These are phyloP conservation scores for Chaetomium sp. DNA, from an alignment of 2,329 filamentous ascomycete species.

Conservation along the genomic window DNA sequence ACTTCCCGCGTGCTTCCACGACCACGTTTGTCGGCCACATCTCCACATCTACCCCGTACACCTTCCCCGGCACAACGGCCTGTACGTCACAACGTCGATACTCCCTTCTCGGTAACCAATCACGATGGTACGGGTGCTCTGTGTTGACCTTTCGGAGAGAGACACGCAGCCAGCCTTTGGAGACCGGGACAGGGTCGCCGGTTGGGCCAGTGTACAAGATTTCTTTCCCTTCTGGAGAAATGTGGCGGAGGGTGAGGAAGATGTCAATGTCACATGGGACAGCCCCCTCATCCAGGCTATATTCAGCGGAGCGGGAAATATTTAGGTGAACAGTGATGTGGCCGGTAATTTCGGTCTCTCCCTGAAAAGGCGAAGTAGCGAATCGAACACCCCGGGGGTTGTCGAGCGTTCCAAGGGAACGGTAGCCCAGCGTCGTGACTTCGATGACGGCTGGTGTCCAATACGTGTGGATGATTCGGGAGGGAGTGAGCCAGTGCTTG, in stretches of 20 bases:
- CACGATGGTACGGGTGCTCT: slow-evolving; percentile 43
- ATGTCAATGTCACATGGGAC: slow-evolving; percentile 51
- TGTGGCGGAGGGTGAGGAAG: slow-evolving; percentile 56
- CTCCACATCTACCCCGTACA: slow-evolving; percentile 56
- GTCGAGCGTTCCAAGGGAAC: slow-evolving; percentile 51
- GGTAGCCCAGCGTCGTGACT: slow-evolving; percentile 46
- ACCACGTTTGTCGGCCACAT: slow-evolving; percentile 51
- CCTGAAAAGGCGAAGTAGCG: slow-evolving; percentile 48
- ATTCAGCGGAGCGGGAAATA: slow-evolving; percentile 53
- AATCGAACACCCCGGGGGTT: slow-evolving; percentile 52
- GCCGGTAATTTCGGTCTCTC: slow-evolving; percentile 63
- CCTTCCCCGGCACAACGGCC: slow-evolving; percentile 46
- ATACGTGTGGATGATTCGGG: slow-evolving; percentile 33
- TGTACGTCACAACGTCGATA: slow-evolving; percentile 52
- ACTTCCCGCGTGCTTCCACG: slow-evolving; percentile 46
- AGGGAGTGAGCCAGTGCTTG: slow-evolving; percentile 50
- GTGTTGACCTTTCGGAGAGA: slow-evolving; percentile 49
- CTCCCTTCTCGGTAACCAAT: slow-evolving; percentile 51
- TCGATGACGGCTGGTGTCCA: slow-evolving; percentile 21
- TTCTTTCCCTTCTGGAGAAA: slow-evolving; percentile 47
- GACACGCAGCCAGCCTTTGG: slow-evolving; percentile 58
- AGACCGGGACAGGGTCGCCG: slow-evolving; percentile 55
- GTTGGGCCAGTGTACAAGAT: slow-evolving; percentile 60
- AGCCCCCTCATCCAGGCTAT: slow-evolving; percentile 28
- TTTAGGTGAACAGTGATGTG: slow-evolving; percentile 59